Evolutionary conservation across 108 stramenopile genomes (phyloP), one percentile per base, ranked within the genome.

Genomic region (Bacterosira constricta): DNA sequence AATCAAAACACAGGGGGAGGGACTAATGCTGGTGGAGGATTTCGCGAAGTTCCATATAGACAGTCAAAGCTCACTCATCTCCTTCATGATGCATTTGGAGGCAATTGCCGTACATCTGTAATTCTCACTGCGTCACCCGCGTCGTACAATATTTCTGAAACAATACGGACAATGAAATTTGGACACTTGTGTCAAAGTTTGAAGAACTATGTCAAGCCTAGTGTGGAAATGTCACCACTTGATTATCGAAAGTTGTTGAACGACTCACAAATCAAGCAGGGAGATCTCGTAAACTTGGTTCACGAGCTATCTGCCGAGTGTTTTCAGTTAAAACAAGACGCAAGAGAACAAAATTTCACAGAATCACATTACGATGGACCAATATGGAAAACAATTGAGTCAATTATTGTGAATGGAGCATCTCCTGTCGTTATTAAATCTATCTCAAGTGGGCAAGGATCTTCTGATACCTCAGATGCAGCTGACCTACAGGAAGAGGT

Each of bases 71-170:
- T 98, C 18, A 93, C 96, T 0, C 75, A 84, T 30, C 27, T 96
- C 4, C 67, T 98, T 27, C 78, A 77, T 44, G 86, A 94, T 36
- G 73, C 85, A n/a, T 82, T 98, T 71, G 97, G 97, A 21, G 97
- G 96, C 6, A 96, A 94, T 68, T 88, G 82, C 66, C 56, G 81
- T 25, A 96, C 94, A 7, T 73, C 83, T 0, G 56, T 96, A 30
- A 88, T 98, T 47, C 81, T 95, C 18, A 92, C 93, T 6, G 88
- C 81, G 21, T 92, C 91, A 17, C 91, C 93, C n/a, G 85, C 88
- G 25, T 82, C 81, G 5, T 90, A 90, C 69, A 94, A 86, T 67
- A 92, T 92, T 60, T 59, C 69, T 10, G 94, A 96, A 79, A 90
- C 92, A 10, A 83, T 96, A 37, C 73, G 86, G 18, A 91, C 97